These are phyloP conservation scores for Mycena filopes DNA, from an alignment of 768 basidiomycete genomes.

Conservation along the genomic window DNA sequence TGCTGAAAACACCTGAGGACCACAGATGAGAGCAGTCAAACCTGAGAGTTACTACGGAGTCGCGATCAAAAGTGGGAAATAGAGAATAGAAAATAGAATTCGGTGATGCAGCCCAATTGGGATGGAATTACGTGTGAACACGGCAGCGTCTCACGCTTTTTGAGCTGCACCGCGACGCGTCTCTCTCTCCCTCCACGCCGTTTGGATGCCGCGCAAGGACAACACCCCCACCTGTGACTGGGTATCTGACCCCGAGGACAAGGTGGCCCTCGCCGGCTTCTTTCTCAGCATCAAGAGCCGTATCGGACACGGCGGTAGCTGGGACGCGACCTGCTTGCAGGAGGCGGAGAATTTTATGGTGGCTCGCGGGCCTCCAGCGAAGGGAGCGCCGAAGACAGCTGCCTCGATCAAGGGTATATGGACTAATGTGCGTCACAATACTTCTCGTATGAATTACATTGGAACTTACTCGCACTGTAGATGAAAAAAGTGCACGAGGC, in stretches of 20 bases:
- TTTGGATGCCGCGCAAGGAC: background rate
- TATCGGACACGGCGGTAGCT: background rate
- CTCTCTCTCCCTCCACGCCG: background rate
- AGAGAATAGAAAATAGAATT: no score
- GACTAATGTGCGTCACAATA: background rate
- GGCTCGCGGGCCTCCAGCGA: background rate
- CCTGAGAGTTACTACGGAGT: no score
- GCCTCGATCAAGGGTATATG: background rate
- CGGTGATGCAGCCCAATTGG: no score
- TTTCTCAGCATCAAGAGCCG: background rate
- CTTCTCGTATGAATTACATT: no score
- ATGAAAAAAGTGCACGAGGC: constrained; percentile 12
- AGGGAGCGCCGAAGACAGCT: constrained; percentile 3
- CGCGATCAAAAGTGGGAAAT: no score
- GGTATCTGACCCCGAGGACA: background rate
- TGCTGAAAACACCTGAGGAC: no score
- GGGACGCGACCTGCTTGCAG: background rate
- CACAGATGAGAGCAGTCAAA: no score
- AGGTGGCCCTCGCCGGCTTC: background rate
- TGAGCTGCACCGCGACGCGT: background rate
- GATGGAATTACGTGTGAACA: no score
- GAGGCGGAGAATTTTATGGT: no score
- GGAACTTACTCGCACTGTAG: no score
- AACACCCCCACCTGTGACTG: background rate
- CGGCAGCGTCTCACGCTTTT: background rate